Base-by-base conservation (phyloP, 164 flowering plant species). In the Berberis thunbergii region DNA sequence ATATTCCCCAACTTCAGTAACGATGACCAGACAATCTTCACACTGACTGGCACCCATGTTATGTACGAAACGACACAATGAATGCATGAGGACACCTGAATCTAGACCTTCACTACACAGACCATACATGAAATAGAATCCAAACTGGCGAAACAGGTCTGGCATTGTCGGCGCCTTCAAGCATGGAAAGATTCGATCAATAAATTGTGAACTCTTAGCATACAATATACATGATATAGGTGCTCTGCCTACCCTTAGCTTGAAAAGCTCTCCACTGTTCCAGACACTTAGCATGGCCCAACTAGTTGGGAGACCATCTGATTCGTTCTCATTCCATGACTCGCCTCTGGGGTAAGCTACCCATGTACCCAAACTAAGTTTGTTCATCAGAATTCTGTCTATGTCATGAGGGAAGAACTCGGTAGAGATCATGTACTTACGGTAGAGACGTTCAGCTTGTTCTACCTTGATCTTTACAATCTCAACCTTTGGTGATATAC, bases 231-330 rank as follows among this genome's bases (percentile, higher is more conserved):
- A 79, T 12, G 73, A 61, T 1, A 71, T 41, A 0, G 89, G 76
- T 6, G 81, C 78, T 49, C 71, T 75, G 55, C 73, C 86, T 1
- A 85, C 60, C 62, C 82, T 71, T 12, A 88, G 64, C 69, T 79
- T 86, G 80, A 88, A 88, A 4, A 82, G n/a, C 3, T 78, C 87
- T 40, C 79, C 80, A 57, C 84, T 75, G 70, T 86, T 86, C 95
- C 95, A 88, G 8, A 86, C 85, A 57, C 95, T 88, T 2, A 86
- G 44, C 79, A 88, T 74, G 5, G 95, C 91, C 91, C 89, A 88
- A 58, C 64, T 75, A 0, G 11, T 57, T 1, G 84, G 85, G 3
- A 63, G 40, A 0, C 69, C 72, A 11, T 67, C 48, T 2, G 65
- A 1, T 2, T 66, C 75, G 7, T 61, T 64, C 0, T 54, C 58